phyloP scores from a whole-genome alignment of 768 basidiomycete genomes.

The Ramaria sp. region DNA sequence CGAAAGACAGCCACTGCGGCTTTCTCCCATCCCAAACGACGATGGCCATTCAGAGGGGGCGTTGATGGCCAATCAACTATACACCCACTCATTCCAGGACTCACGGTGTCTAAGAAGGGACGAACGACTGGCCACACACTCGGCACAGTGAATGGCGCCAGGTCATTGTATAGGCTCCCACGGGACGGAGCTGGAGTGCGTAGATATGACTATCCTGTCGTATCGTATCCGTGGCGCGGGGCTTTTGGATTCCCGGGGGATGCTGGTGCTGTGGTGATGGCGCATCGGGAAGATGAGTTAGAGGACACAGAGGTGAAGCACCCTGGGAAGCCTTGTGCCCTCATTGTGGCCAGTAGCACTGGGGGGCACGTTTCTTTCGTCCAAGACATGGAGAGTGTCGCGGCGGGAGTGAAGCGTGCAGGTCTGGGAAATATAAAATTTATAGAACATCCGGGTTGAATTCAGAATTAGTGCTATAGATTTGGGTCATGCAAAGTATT shows the following conservation, averaged over 20 bases:
- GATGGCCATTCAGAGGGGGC: background rate
- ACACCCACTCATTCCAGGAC: background rate
- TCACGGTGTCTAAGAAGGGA: background rate
- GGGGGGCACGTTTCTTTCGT: slow-evolving; percentile 1
- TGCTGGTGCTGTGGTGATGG: background rate
- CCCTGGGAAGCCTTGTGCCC: background rate
- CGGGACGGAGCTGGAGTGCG: background rate
- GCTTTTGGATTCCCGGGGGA: background rate
- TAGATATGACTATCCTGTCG: background rate
- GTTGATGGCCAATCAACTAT: background rate
- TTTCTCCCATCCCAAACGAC: background rate
- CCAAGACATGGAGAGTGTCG: background rate
- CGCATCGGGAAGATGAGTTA: background rate
- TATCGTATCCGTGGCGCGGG: background rate
- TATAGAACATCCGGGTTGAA: background rate
- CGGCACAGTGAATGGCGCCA: slow-evolving; percentile 3
- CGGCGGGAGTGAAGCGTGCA: background rate
- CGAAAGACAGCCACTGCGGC: background rate
- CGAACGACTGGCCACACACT: background rate
- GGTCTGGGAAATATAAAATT: background rate
- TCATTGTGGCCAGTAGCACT: slow-evolving; percentile 3
- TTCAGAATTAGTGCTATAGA: too few relatives aligned
- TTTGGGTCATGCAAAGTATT: too few relatives aligned
- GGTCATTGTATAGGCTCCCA: slow-evolving; percentile 3
- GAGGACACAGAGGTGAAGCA: background rate